Percentiles rank a stretch among this genome's conserved stretches.
Evolutionary conservation across 2,329 filamentous ascomycete species (phyloP).

Genomic region (Arthrobotrys iridis): DNA sequence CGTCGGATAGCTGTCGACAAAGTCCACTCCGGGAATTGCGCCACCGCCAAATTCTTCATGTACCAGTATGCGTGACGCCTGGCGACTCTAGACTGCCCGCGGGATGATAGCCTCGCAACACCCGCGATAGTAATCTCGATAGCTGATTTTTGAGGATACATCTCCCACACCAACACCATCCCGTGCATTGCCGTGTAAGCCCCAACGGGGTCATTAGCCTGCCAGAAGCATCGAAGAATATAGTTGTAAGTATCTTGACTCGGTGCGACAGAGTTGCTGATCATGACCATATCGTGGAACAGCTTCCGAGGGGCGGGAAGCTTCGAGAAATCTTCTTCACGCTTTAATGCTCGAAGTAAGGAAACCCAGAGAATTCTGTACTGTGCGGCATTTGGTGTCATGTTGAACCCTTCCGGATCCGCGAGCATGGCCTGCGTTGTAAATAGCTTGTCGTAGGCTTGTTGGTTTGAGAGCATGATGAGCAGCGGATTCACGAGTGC

Average conservation of each 20-base stretch:
- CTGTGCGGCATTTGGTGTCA: conserved; percentile 1
- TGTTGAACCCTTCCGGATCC: conserved; percentile 27
- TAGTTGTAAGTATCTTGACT: conserved; percentile 13
- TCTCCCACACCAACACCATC: conserved; percentile 42
- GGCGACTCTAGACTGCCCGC: not conserved
- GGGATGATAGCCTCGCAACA: conserved; percentile 18
- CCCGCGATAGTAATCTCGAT: conserved; percentile 37
- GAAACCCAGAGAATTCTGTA: conserved; percentile 29
- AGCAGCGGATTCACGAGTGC: conserved; percentile 29
- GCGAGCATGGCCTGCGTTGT: not conserved
- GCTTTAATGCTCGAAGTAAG: not conserved
- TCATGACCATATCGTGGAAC: conserved; percentile 37
- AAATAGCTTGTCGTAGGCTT: conserved; percentile 19
- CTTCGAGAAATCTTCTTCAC: not conserved
- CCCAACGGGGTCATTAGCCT: conserved; percentile 26
- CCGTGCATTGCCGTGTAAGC: conserved; percentile 50
- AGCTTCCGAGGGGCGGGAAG: conserved; percentile 22
- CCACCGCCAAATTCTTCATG: conserved; percentile 29
- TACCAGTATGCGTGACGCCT: conserved; percentile 43
- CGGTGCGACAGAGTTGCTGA: conserved; percentile 20
- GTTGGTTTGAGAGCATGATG: conserved; percentile 29
- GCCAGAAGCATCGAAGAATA: conserved; percentile 39
- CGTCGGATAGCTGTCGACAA: not conserved
- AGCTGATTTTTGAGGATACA: conserved; percentile 1
- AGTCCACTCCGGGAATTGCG: conserved; percentile 16